Base-by-base conservation (phyloP, 805 yeast species). In the Ogataea siamensis region DNA sequence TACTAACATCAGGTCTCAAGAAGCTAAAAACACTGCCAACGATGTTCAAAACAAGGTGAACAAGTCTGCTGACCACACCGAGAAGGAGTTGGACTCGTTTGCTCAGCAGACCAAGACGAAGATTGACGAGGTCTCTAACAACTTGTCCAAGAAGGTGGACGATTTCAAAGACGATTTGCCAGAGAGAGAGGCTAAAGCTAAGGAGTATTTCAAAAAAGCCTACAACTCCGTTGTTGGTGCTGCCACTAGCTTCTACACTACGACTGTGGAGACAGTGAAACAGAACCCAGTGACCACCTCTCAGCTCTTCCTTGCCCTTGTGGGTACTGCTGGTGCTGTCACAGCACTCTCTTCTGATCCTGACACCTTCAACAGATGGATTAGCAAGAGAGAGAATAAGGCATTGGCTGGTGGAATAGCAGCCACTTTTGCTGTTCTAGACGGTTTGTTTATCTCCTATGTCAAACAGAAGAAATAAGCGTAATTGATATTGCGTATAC, bases 281-380 rank as follows among this genome's bases (percentile, higher is more conserved):
- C 31, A 43, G 28, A 45, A 51, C 45, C 58, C 56, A 22, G 17
- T 51, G 31, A 33, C 45, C 8, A 32, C 57, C 8, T 51, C 55
- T 10, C 55, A 53, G 31, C 25, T 50, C 37, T 34, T 50, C 12
- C 34, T 50, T 28, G 51, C 55, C 17, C 33, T 41, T 12, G 34
- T 49, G 18, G 55, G 53, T 15, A 41, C 55, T 14, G 45, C 46
- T 19, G 55, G 51, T 13, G 46, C 42, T 5, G 33, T 38, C 19
- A n/a, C 37, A 4, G 42, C 47, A 11, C 40, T 38, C 8, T 40
- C 50, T 12, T 34, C 38, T 23, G 47, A 44, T 30, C 43, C 50
- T n/a, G 28, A 39, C 20, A 39, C 43, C 14, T 47, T 45, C 23
- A 43, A 36, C 30, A 42, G 39, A 26, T 31, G 46, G 32, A 29